These are phyloP conservation scores for Camelina hispida DNA, from an alignment of 345 rosid genomes.

Conservation along the genomic window DNA sequence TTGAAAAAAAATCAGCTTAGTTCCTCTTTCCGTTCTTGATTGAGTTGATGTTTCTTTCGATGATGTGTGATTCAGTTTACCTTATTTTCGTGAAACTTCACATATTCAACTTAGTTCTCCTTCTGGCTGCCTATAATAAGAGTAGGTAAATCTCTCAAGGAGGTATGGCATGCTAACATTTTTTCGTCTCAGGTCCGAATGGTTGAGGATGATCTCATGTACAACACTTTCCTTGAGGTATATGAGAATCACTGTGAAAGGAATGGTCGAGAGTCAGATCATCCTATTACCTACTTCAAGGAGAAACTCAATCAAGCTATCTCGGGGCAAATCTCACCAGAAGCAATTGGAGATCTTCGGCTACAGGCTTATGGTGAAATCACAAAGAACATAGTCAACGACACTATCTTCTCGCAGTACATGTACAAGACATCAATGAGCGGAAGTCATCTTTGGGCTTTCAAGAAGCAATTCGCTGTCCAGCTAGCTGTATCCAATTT, in stretches of 20 bases:
- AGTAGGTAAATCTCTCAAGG: background rate
- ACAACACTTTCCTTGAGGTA: constrained; percentile 95
- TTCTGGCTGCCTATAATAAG: background rate
- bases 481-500: constrained; percentile 96
- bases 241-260: constrained; percentile 98
- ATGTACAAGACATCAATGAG: constrained; percentile 86
- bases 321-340: constrained; percentile 84
- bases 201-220: constrained; percentile 98
- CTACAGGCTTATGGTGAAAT: constrained; percentile 87
- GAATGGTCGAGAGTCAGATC: constrained; percentile 86
- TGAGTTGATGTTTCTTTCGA: constrained; percentile 20
- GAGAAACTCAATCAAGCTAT: constrained; percentile 93
- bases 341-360: constrained; percentile 90
- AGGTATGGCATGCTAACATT: constrained; percentile 31
- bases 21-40: constrained; percentile 17
- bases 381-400: constrained; percentile 70
- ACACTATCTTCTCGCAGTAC: constrained; percentile 88
- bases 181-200: constrained; percentile 72
- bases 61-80: background rate
- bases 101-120: constrained; percentile 4
- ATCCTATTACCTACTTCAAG: constrained; percentile 86
- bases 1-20: constrained; percentile 8
- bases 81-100: constrained; percentile 1
- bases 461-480: constrained; percentile 93
- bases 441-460: constrained; percentile 94